Percentiles rank a stretch among this genome's conserved stretches.
Evolutionary conservation across 306 rosid species (phyloP).

Genomic region (Quercus gilva): DNA sequence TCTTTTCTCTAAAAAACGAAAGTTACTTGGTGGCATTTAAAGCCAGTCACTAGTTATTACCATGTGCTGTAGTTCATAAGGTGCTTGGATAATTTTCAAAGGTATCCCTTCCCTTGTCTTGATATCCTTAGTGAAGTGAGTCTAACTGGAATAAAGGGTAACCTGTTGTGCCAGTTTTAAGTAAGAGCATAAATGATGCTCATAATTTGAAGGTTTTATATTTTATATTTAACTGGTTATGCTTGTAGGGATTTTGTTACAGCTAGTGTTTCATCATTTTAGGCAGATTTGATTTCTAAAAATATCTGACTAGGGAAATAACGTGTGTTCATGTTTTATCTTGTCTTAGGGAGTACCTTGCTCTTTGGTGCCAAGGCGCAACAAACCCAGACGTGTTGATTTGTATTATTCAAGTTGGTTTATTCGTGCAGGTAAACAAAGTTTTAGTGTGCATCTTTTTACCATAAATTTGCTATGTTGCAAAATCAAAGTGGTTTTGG

Average conservation of each 20-base stretch:
- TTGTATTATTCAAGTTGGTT: conserved; percentile 68
- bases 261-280: background rate
- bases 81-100: background rate
- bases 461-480: background rate
- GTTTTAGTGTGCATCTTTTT: background rate
- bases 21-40: background rate
- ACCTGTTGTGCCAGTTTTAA: background rate
- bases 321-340: background rate
- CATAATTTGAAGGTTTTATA: background rate
- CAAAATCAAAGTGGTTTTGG: conserved; percentile 1
- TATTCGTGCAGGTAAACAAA: conserved; percentile 53
- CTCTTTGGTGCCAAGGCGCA: conserved; percentile 48
- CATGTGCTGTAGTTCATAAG: background rate
- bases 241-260: background rate
- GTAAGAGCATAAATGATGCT: background rate
- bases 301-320: conserved; percentile 12
- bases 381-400: conserved; percentile 60
- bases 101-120: background rate
- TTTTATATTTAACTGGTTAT: background rate
- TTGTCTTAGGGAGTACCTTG: conserved; percentile 48
- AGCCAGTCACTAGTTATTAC: background rate
- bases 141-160: background rate
- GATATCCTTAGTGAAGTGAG: background rate
- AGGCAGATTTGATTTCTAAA: background rate
- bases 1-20: background rate